These are phyloP conservation scores for Globisporangium carolinianum DNA, from an alignment of 352 stramenopile genomes.

Conservation along the genomic window DNA sequence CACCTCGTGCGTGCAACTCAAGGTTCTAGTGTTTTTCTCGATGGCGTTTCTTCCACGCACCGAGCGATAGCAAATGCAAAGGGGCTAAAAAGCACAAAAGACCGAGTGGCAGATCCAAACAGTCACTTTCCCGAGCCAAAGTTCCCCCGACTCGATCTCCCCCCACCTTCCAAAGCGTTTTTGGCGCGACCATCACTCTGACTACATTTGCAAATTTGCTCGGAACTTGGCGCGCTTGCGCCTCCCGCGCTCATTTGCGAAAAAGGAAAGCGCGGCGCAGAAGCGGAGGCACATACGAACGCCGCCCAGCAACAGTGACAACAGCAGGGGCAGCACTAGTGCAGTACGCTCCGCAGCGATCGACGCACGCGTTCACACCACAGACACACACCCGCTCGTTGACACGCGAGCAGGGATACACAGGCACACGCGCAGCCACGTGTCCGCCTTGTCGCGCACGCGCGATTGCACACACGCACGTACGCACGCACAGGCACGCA, in stretches of 20 bases:
- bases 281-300: constrained; percentile 9
- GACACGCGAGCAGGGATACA: too few relatives aligned
- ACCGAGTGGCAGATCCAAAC: constrained; percentile 3
- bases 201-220: constrained; percentile 12
- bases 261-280: constrained; percentile 33
- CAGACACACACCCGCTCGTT: neutral
- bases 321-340: too few relatives aligned
- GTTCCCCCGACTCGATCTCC: neutral
- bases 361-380: neutral
- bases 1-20: too few relatives aligned
- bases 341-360: neutral
- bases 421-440: too few relatives aligned
- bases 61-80: neutral
- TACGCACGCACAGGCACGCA: neutral
- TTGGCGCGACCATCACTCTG: constrained; percentile 12
- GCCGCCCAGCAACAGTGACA: too few relatives aligned
- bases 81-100: neutral
- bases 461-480: neutral
- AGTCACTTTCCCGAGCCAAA: constrained; percentile 6
- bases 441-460: neutral
- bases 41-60: too few relatives aligned
- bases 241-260: constrained; percentile 37
- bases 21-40: too few relatives aligned
- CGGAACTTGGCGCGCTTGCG: constrained; percentile 10
- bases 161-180: neutral